Evolutionary conservation across 1,284 basidiomycete species (phyloP).

Genomic region (Trichosporon sp.): DNA sequence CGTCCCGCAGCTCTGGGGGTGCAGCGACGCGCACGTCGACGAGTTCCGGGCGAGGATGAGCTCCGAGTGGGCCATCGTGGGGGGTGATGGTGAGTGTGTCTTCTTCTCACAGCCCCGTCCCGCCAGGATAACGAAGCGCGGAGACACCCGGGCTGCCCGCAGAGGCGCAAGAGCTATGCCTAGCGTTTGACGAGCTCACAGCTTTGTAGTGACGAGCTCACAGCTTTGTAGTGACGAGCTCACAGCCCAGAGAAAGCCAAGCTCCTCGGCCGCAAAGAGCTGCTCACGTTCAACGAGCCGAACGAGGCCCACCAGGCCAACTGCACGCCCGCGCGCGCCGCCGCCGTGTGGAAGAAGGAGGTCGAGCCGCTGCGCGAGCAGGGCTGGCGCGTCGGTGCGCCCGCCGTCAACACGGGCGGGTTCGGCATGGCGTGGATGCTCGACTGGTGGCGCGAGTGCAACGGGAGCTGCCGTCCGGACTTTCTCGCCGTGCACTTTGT

Average conservation of each 20-base stretch:
- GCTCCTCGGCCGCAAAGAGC: constrained; percentile 19
- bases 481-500: constrained; percentile 52
- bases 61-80: constrained; percentile 19
- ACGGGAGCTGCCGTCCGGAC: constrained; percentile 51
- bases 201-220: too few relatives aligned
- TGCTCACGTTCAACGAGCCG: constrained; percentile 39
- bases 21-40: constrained; percentile 18
- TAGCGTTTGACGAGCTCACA: too few relatives aligned
- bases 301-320: constrained; percentile 26
- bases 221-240: not conserved
- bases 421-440: constrained; percentile 51
- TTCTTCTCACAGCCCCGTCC: not conserved
- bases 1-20: constrained; percentile 40
- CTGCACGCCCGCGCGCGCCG: constrained; percentile 27
- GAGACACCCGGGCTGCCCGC: too few relatives aligned
- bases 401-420: constrained; percentile 51
- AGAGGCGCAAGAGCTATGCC: too few relatives aligned
- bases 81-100: not conserved
- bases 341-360: constrained; percentile 24
- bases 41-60: constrained; percentile 24
- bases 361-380: constrained; percentile 34
- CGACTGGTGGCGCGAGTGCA: constrained; percentile 50
- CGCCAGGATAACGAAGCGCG: too few relatives aligned
- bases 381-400: constrained; percentile 50
- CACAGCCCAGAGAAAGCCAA: not conserved